Conservation (phyloP, 2,329 filamentous ascomycete genomes). For the Atkinsonella hypoxylon region DNA sequence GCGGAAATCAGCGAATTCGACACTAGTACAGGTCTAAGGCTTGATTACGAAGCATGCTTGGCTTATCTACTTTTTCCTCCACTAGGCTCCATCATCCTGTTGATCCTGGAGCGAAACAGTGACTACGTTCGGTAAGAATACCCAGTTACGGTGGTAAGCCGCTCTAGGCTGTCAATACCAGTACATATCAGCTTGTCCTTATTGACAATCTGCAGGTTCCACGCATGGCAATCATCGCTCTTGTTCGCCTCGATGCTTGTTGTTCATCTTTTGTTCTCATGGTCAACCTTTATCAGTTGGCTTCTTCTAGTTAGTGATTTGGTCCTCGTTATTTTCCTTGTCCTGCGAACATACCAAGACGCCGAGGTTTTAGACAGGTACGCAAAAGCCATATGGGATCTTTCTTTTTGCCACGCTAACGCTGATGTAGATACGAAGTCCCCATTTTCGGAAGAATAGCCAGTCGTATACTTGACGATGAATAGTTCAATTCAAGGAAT, state of each 20-base stretch:
- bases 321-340: constrained; percentile 62
- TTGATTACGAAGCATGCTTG: constrained; percentile 83
- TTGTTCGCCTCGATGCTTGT: constrained; percentile 66
- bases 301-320: constrained; percentile 67
- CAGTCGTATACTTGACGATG: constrained; percentile 82
- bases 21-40: constrained; percentile 72
- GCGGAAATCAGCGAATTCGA: constrained; percentile 69
- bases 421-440: constrained; percentile 56
- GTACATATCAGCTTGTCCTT: not conserved
- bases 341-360: constrained; percentile 72
- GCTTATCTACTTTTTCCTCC: constrained; percentile 82
- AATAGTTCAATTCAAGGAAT: constrained; percentile 25
- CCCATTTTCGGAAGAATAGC: constrained; percentile 79
- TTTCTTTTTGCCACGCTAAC: not conserved
- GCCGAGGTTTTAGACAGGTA: constrained; percentile 55
- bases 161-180: not conserved
- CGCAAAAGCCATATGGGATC: constrained; percentile 9
- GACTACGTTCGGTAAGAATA: constrained; percentile 76
- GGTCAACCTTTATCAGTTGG: constrained; percentile 77
- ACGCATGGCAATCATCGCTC: constrained; percentile 88
- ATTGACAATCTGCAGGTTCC: constrained; percentile 50
- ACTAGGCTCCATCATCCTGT: constrained; percentile 68
- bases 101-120: constrained; percentile 85
- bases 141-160: not conserved
- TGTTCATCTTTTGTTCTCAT: constrained; percentile 75